Conservation (phyloP, 2,329 filamentous ascomycete species). For the Colletotrichum spinosum region DNA sequence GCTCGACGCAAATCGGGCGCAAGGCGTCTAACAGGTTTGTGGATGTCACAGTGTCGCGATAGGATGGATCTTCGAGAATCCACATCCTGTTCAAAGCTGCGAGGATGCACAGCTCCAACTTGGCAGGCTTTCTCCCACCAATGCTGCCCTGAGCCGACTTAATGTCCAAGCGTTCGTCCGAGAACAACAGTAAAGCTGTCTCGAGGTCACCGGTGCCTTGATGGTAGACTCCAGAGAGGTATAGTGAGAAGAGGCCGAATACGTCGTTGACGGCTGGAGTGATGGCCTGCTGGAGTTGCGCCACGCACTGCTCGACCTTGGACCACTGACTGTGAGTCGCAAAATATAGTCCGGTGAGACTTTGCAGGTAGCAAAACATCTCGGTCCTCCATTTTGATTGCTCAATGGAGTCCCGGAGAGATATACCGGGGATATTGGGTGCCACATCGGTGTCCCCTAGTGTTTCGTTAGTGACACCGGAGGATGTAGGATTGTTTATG, state of each 20-base stretch:
- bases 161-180: slow-evolving; percentile 69
- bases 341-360: slow-evolving; percentile 77
- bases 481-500: no score
- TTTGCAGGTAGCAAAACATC: slow-evolving; percentile 75
- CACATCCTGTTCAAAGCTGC: slow-evolving; percentile 76
- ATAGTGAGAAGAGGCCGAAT: slow-evolving; percentile 69
- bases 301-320: slow-evolving; percentile 68
- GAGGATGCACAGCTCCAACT: slow-evolving; percentile 74
- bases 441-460: slow-evolving; percentile 41
- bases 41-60: slow-evolving; percentile 69
- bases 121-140: slow-evolving; percentile 60
- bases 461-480: slow-evolving; percentile 1
- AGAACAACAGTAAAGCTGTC: slow-evolving; percentile 76
- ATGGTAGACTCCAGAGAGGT: slow-evolving; percentile 79
- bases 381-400: slow-evolving; percentile 73
- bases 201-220: slow-evolving; percentile 82
- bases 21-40: slow-evolving; percentile 73
- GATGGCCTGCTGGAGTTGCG: slow-evolving; percentile 57
- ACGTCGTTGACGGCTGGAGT: slow-evolving; percentile 36
- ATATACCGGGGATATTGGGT: slow-evolving; percentile 57
- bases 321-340: slow-evolving; percentile 79
- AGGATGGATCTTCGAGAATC: slow-evolving; percentile 74
- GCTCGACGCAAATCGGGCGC: slow-evolving; percentile 73
- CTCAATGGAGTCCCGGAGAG: slow-evolving; percentile 67
- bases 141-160: slow-evolving; percentile 50